phyloP scores from a whole-genome alignment of 352 stramenopile genomes.

The Phytophthora lateralis region DNA sequence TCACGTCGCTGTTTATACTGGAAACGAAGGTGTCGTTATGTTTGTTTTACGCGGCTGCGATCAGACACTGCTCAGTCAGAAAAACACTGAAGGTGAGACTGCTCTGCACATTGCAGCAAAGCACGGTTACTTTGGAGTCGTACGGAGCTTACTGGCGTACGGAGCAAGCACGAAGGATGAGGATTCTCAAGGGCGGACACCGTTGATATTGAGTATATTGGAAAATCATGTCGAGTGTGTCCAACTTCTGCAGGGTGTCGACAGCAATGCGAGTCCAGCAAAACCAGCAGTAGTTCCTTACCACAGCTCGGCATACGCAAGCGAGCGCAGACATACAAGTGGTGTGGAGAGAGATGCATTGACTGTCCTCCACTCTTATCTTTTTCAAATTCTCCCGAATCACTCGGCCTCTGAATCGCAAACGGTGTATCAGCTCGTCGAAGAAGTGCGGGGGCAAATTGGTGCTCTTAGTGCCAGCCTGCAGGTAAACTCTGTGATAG shows the following conservation, averaged over 20 bases:
- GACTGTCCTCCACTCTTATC: conserved; percentile 28
- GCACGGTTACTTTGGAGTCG: conserved; percentile 45
- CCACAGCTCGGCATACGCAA: conserved; percentile 11
- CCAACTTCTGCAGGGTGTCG: conserved; percentile 55
- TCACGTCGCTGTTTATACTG: conserved; percentile 78
- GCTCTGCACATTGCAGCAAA: conserved; percentile 87
- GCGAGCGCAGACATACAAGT: conserved; percentile 8
- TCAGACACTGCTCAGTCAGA: conserved; percentile 77
- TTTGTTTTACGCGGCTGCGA: conserved; percentile 70
- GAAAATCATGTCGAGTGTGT: conserved; percentile 74
- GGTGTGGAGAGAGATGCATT: conserved; percentile 32
- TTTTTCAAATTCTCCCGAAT: conserved; percentile 31
- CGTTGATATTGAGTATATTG: conserved; percentile 71
- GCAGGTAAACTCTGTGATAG: conserved; percentile 21
- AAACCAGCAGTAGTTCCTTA: conserved; percentile 11
- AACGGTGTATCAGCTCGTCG: conserved; percentile 36
- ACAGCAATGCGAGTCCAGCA: conserved; percentile 16
- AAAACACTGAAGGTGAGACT: conserved; percentile 90
- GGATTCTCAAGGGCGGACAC: conserved; percentile 63
- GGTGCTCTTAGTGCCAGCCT: conserved; percentile 32
- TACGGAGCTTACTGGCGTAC: conserved; percentile 45
- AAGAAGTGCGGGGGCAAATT: conserved; percentile 35
- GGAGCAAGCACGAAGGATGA: conserved; percentile 52
- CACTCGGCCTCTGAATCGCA: conserved; percentile 26
- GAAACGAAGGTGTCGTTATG: conserved; percentile 78